Evolutionary conservation across 1,284 basidiomycete species (phyloP).

Genomic region (Stereum hirsutum): DNA sequence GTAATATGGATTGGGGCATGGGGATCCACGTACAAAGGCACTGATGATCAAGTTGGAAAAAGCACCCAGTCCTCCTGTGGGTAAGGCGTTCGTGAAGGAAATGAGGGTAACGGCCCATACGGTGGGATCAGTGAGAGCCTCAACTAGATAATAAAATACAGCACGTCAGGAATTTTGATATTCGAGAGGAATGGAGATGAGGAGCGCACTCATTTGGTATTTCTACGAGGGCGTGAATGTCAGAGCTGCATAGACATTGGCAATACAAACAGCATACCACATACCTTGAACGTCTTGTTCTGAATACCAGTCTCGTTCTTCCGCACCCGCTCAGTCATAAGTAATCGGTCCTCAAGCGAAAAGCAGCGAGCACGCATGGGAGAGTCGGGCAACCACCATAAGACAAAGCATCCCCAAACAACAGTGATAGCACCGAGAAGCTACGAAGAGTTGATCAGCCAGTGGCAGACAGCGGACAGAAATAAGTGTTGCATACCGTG

Average conservation of each 20-base stretch:
- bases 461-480: no score
- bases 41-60: constrained; percentile 43
- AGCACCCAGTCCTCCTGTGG: constrained; percentile 42
- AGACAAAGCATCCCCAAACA: constrained; percentile 39
- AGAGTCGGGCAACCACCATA: constrained; percentile 42
- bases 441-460: constrained; percentile 14
- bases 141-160: constrained; percentile 18
- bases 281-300: constrained; percentile 42
- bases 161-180: not conserved
- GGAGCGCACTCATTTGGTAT: not conserved
- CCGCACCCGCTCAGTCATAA: constrained; percentile 45
- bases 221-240: not conserved
- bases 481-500: constrained; percentile 20
- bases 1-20: not conserved
- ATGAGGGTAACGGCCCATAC: constrained; percentile 35
- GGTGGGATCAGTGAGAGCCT: constrained; percentile 38
- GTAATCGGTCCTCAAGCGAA: constrained; percentile 36
- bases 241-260: not conserved
- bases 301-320: constrained; percentile 48
- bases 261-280: no score
- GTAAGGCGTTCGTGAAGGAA: constrained; percentile 43
- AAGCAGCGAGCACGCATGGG: constrained; percentile 41
- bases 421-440: constrained; percentile 36
- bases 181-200: not conserved
- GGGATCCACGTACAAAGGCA: constrained; percentile 26